Percentiles rank a stretch among this genome's conserved stretches.
phyloP scores from a whole-genome alignment of 805 yeast species.

The Spathaspora gorwiae region DNA sequence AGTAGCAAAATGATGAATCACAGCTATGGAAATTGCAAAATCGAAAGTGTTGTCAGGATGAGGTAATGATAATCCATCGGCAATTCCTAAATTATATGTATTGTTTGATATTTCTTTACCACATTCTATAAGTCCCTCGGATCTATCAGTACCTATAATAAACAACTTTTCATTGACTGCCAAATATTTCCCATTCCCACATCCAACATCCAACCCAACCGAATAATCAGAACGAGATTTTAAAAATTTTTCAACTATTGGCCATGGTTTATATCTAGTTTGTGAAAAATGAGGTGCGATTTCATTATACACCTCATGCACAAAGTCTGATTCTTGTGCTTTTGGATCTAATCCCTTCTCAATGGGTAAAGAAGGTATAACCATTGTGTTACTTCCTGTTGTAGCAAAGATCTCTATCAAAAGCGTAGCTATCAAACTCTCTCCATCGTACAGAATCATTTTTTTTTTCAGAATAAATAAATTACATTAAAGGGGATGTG shows the following conservation, averaged over 20 bases:
- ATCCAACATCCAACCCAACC: constrained; percentile 89
- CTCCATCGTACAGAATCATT: too few species aligned
- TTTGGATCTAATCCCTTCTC: constrained; percentile 40
- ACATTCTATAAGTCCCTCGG: constrained; percentile 63
- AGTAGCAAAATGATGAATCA: constrained; percentile 92
- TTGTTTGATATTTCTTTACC: constrained; percentile 43
- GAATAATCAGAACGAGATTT: constrained; percentile 45
- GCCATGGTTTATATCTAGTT: constrained; percentile 97
- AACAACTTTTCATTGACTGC: constrained; percentile 63
- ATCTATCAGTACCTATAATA: constrained; percentile 72
- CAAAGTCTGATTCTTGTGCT: constrained; percentile 67
- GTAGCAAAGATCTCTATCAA: too few species aligned
- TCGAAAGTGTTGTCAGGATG: constrained; percentile 45
- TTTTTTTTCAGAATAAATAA: too few species aligned
- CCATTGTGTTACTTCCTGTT: constrained; percentile 13
- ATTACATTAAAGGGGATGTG: too few species aligned
- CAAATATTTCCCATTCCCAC: constrained; percentile 94
- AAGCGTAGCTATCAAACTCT: too few species aligned
- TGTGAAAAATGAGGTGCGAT: constrained; percentile 92
- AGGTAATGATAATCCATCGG: constrained; percentile 69
- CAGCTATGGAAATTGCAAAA: constrained; percentile 93
- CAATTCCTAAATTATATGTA: constrained; percentile 57
- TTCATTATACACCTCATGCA: constrained; percentile 88
- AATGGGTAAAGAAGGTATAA: constrained; percentile 29
- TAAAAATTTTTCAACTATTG: constrained; percentile 77